Evolutionary conservation across 179 eudicot genomes (phyloP).

Genomic region (Vitellaria paradoxa): DNA sequence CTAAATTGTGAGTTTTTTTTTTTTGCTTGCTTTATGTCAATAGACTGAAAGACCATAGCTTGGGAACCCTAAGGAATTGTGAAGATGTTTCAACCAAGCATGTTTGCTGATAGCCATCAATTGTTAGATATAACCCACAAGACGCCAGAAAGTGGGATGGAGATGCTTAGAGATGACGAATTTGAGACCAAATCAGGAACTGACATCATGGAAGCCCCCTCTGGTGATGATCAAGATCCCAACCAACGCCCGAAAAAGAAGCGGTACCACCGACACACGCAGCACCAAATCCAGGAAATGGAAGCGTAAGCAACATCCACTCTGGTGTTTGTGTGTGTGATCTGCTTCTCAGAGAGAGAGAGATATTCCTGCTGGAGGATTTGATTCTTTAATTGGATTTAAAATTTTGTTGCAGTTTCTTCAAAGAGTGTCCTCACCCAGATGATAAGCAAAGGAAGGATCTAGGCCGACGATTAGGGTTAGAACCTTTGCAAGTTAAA

Average conservation of each 20-base stretch:
- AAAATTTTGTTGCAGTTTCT: conserved; percentile 31
- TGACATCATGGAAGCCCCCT: conserved; percentile 46
- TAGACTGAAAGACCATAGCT: conserved; percentile 14
- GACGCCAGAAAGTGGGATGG: conserved; percentile 36
- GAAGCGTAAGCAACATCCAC: conserved; percentile 47
- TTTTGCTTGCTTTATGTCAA: neutral
- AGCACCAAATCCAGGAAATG: conserved; percentile 61
- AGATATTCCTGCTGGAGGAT: neutral
- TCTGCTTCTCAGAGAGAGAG: too few species aligned
- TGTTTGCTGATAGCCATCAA: conserved; percentile 41
- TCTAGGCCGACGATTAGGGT: conserved; percentile 44
- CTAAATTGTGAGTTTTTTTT: neutral
- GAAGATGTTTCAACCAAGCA: conserved; percentile 41
- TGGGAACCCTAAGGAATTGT: neutral
- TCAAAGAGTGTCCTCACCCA: conserved; percentile 67
- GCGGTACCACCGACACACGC: conserved; percentile 71
- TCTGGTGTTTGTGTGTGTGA: too few species aligned
- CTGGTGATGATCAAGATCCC: conserved; percentile 70
- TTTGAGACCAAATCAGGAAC: conserved; percentile 57
- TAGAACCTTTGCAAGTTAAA: conserved; percentile 63
- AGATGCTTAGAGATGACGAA: conserved; percentile 39
- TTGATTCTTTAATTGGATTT: neutral
- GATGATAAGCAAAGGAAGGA: conserved; percentile 75
- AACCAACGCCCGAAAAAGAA: conserved; percentile 77
- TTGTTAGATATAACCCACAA: conserved; percentile 34